These are phyloP conservation scores for Cryptococcus deneoformans DNA, from an alignment of 1,284 basidiomycete species.

Conservation along the genomic window DNA sequence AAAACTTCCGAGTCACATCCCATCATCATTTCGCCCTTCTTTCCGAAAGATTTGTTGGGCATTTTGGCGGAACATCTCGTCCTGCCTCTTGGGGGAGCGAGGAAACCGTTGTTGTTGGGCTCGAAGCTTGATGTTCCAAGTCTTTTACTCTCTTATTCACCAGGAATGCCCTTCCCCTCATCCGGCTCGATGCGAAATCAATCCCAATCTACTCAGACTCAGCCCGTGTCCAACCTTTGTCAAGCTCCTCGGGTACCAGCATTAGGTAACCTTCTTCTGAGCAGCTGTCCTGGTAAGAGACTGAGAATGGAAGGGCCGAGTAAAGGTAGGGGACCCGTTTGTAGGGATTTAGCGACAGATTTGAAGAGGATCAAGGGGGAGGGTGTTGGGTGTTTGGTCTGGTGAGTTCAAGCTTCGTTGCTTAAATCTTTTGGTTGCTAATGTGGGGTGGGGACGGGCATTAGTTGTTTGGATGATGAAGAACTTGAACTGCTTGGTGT, in stretches of 20 bases:
- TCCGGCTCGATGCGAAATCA: no score
- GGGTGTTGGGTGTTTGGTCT: constrained; percentile 78
- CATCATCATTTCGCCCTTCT: constrained; percentile 63
- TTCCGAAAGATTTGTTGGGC: constrained; percentile 32
- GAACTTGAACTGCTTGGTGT: constrained; percentile 81
- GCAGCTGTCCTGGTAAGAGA: constrained; percentile 96
- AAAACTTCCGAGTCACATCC: constrained; percentile 82
- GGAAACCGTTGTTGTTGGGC: constrained; percentile 19
- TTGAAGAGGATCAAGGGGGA: constrained; percentile 70
- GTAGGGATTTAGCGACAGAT: constrained; percentile 75
- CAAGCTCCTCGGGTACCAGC: neutral
- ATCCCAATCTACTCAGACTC: neutral
- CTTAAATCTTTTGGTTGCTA: neutral
- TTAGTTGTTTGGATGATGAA: constrained; percentile 78
- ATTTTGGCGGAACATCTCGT: constrained; percentile 33
- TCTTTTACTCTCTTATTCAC: constrained; percentile 58
- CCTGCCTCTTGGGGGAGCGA: constrained; percentile 13
- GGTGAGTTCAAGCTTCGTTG: constrained; percentile 54
- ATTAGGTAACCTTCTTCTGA: constrained; percentile 85
- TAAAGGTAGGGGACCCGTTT: constrained; percentile 77
- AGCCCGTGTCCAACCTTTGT: neutral
- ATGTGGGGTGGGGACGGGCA: constrained; percentile 4
- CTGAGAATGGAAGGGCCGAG: constrained; percentile 79
- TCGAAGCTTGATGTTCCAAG: constrained; percentile 41
- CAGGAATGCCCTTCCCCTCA: constrained; percentile 6